These are phyloP conservation scores for Fusarium scirpi DNA, from an alignment of 2,329 filamentous ascomycete genomes.

Conservation along the genomic window DNA sequence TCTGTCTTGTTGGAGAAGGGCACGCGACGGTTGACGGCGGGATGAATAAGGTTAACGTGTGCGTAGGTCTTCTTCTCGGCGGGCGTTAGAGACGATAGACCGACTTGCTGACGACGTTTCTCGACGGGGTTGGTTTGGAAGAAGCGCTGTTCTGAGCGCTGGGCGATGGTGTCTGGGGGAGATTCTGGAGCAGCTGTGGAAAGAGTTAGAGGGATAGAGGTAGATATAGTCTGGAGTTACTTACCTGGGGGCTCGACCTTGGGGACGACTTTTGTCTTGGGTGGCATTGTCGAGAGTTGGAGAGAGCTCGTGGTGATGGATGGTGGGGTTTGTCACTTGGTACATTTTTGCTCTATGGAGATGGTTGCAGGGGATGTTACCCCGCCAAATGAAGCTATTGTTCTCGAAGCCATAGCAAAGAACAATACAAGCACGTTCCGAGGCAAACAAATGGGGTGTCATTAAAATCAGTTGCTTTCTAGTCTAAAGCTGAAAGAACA, in stretches of 20 bases:
- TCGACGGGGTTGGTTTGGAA: conserved; percentile 64
- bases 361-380: conserved; percentile 34
- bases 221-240: background rate
- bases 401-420: conserved; percentile 26
- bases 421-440: conserved; percentile 28
- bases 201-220: background rate
- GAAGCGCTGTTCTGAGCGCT: conserved; percentile 61
- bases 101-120: conserved; percentile 58
- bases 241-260: conserved; percentile 48
- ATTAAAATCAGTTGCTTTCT: conserved; percentile 9
- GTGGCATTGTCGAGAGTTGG: conserved; percentile 51
- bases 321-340: conserved; percentile 44
- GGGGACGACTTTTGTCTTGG: conserved; percentile 53
- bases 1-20: conserved; percentile 61
- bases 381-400: conserved; percentile 46
- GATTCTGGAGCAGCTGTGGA: conserved; percentile 48
- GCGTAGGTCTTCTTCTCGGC: conserved; percentile 63
- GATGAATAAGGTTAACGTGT: conserved; percentile 60
- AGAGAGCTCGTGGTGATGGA: conserved; percentile 43
- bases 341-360: conserved; percentile 39
- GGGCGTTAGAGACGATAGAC: conserved; percentile 59
- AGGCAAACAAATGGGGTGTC: conserved; percentile 9
- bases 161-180: conserved; percentile 60
- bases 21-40: conserved; percentile 53
- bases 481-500: background rate